Evolutionary conservation across 2,329 filamentous ascomycete genomes (phyloP).

Genomic region (Monosporascus sp.): DNA sequence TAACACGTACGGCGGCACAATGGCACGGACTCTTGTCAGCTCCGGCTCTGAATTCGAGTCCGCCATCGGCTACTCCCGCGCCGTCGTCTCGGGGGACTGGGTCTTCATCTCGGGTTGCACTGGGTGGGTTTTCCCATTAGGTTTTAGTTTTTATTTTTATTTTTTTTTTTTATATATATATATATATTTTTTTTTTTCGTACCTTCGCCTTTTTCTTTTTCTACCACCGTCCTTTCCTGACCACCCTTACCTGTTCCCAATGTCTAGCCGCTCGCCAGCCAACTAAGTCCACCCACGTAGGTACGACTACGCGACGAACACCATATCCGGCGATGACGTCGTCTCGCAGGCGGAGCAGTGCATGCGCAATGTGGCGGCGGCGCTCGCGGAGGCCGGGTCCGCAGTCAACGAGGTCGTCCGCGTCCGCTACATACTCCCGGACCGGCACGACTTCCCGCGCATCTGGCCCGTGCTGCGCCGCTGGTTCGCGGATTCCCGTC

Average conservation of each 20-base stretch:
- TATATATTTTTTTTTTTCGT: not conserved
- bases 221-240: not conserved
- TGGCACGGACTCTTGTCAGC: slow-evolving; percentile 36
- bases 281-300: slow-evolving; percentile 21
- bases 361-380: slow-evolving; percentile 40
- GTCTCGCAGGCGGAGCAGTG: slow-evolving; percentile 43
- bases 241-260: not conserved
- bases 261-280: not conserved
- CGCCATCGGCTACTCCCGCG: slow-evolving; percentile 49
- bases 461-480: slow-evolving; percentile 45
- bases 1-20: slow-evolving; percentile 1
- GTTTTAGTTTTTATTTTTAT: not conserved
- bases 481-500: slow-evolving; percentile 44
- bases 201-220: not conserved
- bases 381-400: slow-evolving; percentile 38
- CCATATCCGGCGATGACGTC: slow-evolving; percentile 37
- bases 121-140: slow-evolving; percentile 29
- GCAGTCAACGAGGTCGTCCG: slow-evolving; percentile 42
- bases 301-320: slow-evolving; percentile 44
- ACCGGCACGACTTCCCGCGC: slow-evolving; percentile 39
- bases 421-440: slow-evolving; percentile 46
- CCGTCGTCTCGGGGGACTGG: slow-evolving; percentile 45
- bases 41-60: slow-evolving; percentile 47
- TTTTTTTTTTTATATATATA: too few relatives aligned
- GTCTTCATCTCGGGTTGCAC: slow-evolving; percentile 51